Conservation (phyloP, 2,329 filamentous ascomycete genomes). For the Taxawa tesnikishii region DNA sequence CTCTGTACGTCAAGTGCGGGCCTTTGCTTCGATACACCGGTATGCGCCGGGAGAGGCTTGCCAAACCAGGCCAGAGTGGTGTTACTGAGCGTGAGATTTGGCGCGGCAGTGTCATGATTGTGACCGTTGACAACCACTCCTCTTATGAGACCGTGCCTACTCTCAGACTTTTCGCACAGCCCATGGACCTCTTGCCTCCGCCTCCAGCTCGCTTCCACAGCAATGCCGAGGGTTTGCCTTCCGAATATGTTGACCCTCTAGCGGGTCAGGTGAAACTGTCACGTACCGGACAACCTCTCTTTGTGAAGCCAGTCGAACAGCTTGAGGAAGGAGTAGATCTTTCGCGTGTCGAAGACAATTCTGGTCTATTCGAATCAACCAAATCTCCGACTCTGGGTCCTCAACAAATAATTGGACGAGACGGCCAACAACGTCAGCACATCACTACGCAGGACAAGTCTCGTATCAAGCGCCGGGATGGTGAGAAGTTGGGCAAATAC, state of each 20-base stretch:
- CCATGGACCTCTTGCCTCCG: conserved; percentile 68
- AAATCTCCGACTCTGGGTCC: conserved; percentile 19
- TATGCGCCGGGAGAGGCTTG: conserved; percentile 49
- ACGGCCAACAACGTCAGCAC: conserved; percentile 14
- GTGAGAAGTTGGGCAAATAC: conserved; percentile 69
- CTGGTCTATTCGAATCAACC: conserved; percentile 62
- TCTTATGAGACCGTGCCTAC: conserved; percentile 68
- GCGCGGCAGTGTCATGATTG: conserved; percentile 92
- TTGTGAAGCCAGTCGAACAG: conserved; percentile 80
- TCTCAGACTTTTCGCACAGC: conserved; percentile 75
- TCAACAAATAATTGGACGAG: conserved; percentile 11
- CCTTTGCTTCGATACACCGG: conserved; percentile 85
- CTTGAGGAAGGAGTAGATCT: conserved; percentile 67
- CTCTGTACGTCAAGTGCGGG: conserved; percentile 77
- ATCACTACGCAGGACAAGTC: conserved; percentile 29
- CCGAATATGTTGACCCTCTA: conserved; percentile 80
- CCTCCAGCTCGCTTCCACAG: conserved; percentile 55
- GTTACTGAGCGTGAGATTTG: conserved; percentile 61
- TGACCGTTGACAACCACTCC: conserved; percentile 74
- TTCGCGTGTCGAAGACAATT: conserved; percentile 66
- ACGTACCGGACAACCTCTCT: conserved; percentile 72
- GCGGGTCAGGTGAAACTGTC: conserved; percentile 79
- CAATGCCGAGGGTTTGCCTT: conserved; percentile 44
- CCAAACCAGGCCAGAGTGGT: conserved; percentile 10
- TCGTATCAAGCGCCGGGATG: conserved; percentile 48